Base-by-base conservation (phyloP, 2,329 filamentous ascomycete genomes). In the Botryosphaeria dothidea region DNA sequence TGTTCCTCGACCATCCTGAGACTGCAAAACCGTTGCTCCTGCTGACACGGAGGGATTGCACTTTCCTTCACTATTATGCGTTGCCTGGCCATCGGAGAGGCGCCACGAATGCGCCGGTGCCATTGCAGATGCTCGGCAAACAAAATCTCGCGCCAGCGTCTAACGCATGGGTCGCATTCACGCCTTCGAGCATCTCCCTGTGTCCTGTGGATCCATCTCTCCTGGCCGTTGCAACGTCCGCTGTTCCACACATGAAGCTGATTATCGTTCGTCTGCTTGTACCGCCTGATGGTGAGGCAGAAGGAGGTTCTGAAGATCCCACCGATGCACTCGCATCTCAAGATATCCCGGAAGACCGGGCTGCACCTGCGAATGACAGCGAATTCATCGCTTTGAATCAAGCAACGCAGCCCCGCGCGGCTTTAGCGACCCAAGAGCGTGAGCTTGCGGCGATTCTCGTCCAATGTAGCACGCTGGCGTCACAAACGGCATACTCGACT, bases 401-500 rank as follows among this genome's bases (percentile, higher is more conserved):
- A 71, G 79, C 82, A 4, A 79, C 81, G 2, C 84, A 86, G 72
- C 81, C 83, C 3, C 76, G 83, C n/a, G 81, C 78, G 31, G 80
- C 80, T 19, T 76, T 86, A 19, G 73, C 81, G 4, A 66, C 85
- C 8, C 82, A 86, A 68, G 84, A 88, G 64, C 80, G 82, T 21
- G 86, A 89, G 70, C 83, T 84, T 62, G 83, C 84, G 5, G 86
- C 86, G 2, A 88, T 89, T n/a, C 70, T 82, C 34, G 80, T 88
- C 15, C 85, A 88, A 65, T 80, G 83, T 38, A 86, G 81, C 52
- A 88, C 86, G 0, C 79, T 88, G 69, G 84, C 87, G 21, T 85
- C 87, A n/a, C 87, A 89, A 71, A 88, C 86, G 31, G 79, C 83
- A 0, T 89, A 89, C 72, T 88, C 85, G 23, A 89, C 86, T 5